These are phyloP conservation scores for Oemleria cerasiformis DNA, from an alignment of 306 rosid genomes.

Conservation along the genomic window DNA sequence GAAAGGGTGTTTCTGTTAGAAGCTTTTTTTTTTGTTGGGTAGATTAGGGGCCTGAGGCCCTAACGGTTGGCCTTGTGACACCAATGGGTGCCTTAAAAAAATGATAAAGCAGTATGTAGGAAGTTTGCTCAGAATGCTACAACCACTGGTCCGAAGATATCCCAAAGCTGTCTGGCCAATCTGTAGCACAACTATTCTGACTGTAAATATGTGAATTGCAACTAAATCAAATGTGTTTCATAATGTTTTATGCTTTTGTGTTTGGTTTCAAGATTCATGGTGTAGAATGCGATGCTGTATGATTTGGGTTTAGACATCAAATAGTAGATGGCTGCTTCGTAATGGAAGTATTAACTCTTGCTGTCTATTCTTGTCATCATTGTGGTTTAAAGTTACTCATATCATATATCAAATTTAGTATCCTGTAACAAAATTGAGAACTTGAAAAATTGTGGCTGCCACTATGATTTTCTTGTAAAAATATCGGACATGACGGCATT, in stretches of 20 bases:
- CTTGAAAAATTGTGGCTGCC: neutral
- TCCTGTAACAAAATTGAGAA: neutral
- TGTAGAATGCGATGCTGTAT: neutral
- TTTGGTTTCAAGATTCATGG: neutral
- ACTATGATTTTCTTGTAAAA: neutral
- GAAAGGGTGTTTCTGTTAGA: neutral
- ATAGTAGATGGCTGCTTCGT: neutral
- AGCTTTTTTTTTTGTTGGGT: neutral
- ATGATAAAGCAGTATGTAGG: neutral
- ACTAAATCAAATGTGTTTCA: neutral
- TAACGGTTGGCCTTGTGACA: neutral
- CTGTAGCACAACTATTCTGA: neutral
- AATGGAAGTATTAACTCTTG: neutral
- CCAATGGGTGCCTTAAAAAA: neutral
- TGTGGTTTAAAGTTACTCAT: neutral
- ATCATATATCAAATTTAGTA: neutral
- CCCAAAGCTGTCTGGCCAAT: neutral
- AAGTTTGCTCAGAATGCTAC: neutral
- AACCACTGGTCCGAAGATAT: neutral
- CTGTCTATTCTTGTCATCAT: constrained; percentile 3
- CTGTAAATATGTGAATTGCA: neutral
- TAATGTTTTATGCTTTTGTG: neutral
- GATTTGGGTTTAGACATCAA: neutral
- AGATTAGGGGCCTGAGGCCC: neutral
- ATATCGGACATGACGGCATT: neutral